Conservation (phyloP, 768 basidiomycete species). For the Leccinum imitatum region DNA sequence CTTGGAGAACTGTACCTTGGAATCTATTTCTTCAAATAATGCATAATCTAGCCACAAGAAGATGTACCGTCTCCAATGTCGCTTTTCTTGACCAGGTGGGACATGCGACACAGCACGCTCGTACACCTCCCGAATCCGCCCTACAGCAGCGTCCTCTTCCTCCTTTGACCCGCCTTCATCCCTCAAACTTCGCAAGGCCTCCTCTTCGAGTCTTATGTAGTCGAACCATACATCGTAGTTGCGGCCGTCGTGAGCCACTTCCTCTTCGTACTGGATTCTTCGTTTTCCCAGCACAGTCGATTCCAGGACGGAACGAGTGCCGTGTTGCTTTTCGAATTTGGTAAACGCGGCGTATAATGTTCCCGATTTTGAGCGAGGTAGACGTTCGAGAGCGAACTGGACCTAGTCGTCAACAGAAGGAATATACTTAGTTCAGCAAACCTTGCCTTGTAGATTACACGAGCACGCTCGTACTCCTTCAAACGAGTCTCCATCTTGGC, state of each 20-base stretch:
- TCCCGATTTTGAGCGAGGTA: slow-evolving; percentile 90
- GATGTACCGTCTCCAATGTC: slow-evolving; percentile 88
- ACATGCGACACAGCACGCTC: slow-evolving; percentile 95
- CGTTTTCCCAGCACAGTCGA: slow-evolving; percentile 94
- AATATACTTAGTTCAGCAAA: neutral
- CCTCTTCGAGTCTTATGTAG: slow-evolving; percentile 90
- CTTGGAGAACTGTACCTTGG: slow-evolving; percentile 54
- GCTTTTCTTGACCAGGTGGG: slow-evolving; percentile 90
- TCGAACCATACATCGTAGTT: slow-evolving; percentile 99
- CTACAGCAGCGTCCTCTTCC: slow-evolving; percentile 60
- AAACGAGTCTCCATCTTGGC: slow-evolving; percentile 96
- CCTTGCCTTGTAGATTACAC: slow-evolving; percentile 94
- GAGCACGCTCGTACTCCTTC: slow-evolving; percentile 95
- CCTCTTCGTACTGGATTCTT: slow-evolving; percentile 98
- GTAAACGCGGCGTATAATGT: slow-evolving; percentile 90
- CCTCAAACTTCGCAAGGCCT: slow-evolving; percentile 69
- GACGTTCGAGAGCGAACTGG: slow-evolving; percentile 91
- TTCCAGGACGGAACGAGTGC: slow-evolving; percentile 83
- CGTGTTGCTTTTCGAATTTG: slow-evolving; percentile 98
- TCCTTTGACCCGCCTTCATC: slow-evolving; percentile 74
- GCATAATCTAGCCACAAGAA: slow-evolving; percentile 96
- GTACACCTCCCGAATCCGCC: slow-evolving; percentile 87
- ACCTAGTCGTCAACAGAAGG: neutral
- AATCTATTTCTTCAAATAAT: slow-evolving; percentile 94
- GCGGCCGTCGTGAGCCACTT: slow-evolving; percentile 83